A percentile compares a stretch with the other conserved stretches of the same genome.
These are phyloP conservation scores for Fraxinus greggii DNA, from an alignment of 305 asterid genomes.

Conservation along the genomic window DNA sequence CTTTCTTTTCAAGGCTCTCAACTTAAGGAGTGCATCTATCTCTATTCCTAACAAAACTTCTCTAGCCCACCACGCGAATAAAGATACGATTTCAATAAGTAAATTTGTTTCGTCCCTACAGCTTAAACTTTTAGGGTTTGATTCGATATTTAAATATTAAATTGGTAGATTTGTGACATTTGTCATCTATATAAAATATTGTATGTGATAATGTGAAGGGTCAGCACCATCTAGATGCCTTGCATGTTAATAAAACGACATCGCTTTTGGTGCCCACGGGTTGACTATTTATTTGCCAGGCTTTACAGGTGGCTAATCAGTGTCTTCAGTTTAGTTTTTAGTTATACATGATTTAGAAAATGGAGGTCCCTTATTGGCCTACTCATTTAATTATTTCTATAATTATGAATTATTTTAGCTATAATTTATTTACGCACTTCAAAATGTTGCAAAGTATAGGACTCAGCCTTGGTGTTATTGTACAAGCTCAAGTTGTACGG, in stretches of 20 bases:
- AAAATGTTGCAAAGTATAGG: neutral
- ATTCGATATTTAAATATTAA: neutral
- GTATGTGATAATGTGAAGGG: neutral
- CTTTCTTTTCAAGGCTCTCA: neutral
- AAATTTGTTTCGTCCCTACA: neutral
- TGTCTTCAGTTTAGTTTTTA: constrained; percentile 6
- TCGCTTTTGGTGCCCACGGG: constrained; percentile 9
- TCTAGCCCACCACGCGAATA: neutral
- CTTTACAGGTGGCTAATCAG: constrained; percentile 11
- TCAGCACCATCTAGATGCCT: neutral
- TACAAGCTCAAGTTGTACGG: neutral
- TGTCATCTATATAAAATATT: neutral
- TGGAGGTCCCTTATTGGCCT: constrained; percentile 12
- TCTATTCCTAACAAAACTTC: neutral
- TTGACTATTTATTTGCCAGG: constrained; percentile 25
- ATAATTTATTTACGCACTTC: neutral
- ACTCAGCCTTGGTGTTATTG: neutral
- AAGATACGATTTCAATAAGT: neutral
- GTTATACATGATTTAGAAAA: neutral
- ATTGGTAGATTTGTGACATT: neutral
- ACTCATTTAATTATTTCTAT: neutral
- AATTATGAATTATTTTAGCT: neutral
- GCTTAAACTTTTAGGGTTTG: neutral
- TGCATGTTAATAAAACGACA: neutral
- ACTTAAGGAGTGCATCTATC: neutral